A percentile compares a stretch with the other conserved stretches of the same genome.
Evolutionary conservation across 768 basidiomycete species (phyloP).

Genomic region (Phallus indusiatus): DNA sequence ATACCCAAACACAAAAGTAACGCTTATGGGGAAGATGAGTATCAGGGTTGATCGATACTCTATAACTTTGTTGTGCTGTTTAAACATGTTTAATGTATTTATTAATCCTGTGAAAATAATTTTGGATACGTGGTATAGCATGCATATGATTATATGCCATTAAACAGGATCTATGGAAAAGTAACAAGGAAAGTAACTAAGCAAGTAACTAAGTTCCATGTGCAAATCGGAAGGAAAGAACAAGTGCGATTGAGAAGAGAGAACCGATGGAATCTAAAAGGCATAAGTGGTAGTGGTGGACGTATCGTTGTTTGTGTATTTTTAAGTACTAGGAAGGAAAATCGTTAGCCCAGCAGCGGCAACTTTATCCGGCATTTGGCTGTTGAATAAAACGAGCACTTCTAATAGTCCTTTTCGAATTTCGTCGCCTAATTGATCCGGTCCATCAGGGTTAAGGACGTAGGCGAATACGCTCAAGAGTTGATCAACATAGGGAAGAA

Average conservation of each 20-base stretch:
- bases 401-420: conserved; percentile 66
- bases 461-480: conserved; percentile 71
- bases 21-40: conserved; percentile 47
- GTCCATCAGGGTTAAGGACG: conserved; percentile 66
- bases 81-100: no score
- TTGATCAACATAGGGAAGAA: conserved; percentile 69
- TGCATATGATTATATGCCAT: no score
- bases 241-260: no score
- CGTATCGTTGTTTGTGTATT: not conserved
- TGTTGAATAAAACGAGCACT: conserved; percentile 62
- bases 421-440: conserved; percentile 76
- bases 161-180: no score
- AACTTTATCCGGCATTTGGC: conserved; percentile 67
- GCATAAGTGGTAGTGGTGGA: no score
- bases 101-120: no score
- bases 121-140: no score
- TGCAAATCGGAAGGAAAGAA: no score
- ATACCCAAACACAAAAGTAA: conserved; percentile 95
- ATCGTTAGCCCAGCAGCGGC: conserved; percentile 64
- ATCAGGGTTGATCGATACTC: conserved; percentile 38
- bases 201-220: no score
- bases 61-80: not conserved
- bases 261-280: not conserved
- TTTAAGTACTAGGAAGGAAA: conserved; percentile 15
- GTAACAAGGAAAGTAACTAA: no score